These are phyloP conservation scores for Puccinia novopanici DNA, from an alignment of 1,284 basidiomycete species.

Conservation along the genomic window DNA sequence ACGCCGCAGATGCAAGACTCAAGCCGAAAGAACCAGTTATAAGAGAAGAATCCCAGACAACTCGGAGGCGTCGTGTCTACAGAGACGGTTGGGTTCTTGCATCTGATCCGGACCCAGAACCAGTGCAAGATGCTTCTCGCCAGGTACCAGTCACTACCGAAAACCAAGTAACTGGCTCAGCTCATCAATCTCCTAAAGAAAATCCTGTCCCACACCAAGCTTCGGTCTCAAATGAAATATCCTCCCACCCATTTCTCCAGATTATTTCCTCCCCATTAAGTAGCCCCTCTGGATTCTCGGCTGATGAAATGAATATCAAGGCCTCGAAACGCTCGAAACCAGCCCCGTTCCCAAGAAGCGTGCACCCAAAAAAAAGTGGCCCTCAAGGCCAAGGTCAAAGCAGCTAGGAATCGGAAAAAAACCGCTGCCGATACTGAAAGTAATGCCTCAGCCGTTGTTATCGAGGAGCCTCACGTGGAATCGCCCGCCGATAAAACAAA, in stretches of 20 bases:
- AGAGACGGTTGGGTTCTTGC: constrained; percentile 19
- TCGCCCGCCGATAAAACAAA: background rate
- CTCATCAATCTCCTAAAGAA: constrained; percentile 2
- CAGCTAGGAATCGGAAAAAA: constrained; percentile 11
- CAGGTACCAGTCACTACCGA: background rate
- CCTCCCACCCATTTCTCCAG: constrained; percentile 13
- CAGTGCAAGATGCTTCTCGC: background rate
- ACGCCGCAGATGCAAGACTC: background rate
- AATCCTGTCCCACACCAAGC: background rate
- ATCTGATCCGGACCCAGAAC: constrained; percentile 10
- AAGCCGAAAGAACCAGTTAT: background rate
- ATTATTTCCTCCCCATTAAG: constrained; percentile 21
- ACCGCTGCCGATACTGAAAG: background rate
- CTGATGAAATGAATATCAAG: constrained; percentile 12
- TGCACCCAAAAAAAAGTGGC: constrained; percentile 14
- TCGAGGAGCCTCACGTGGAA: background rate
- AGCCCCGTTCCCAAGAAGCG: constrained; percentile 2
- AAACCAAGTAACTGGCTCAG: background rate
- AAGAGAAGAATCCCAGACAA: background rate
- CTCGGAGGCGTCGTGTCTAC: constrained; percentile 1
- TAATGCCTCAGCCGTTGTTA: background rate
- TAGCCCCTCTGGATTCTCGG: constrained; percentile 13
- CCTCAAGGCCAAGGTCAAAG: constrained; percentile 5
- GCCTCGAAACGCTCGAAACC: constrained; percentile 16
- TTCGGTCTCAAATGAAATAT: background rate